Evolutionary conservation across 345 rosid species (phyloP), one percentile per base, ranked within the genome.

Genomic region (Euphorbia pulcherrima): DNA sequence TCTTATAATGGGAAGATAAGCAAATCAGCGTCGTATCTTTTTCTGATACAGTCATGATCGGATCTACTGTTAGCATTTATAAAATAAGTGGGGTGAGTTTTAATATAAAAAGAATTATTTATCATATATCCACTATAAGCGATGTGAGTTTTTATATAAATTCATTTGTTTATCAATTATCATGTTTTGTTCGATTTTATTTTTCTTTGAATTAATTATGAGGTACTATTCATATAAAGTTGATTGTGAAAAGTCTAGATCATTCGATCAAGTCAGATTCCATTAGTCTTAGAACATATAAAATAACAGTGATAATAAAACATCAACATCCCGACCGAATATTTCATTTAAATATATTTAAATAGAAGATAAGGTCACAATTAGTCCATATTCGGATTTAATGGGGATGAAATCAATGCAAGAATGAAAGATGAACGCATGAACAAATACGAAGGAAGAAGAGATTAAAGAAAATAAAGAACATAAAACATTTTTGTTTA

Each of bases 321-420:
- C 74, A 72, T 84, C 84, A 70, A 64, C 82, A 30, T 82, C 83
- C 33, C 60, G 62, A 82, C 84, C 86, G 60, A 80, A 80, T 28
- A 0, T 72, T 7, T 76, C 58, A 65, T 67, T 1, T 13, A 30
- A 28, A 54, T 67, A 63, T 54, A 8, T 18, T 59, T 8, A 27
- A 6, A 6, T 59, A 77, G 81, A 51, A 65, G 84, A 62, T 78
- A 75, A 5, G n/a, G 79, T 76, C 81, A 75, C 6, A 24, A 48
- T 74, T 68, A 3, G 2, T 62, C 69, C 78, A 16, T 58, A 41
- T 59, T 72, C 48, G 67, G 71, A 54, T 44, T 44, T 18, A 41
- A n/a, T n/a, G n/a, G n/a, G n/a, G n/a, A n/a, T n/a, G n/a, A n/a
- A n/a, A n/a, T n/a, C n/a, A n/a, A n/a, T n/a, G n/a, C n/a, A n/a